A percentile compares a stretch with the other conserved stretches of the same genome.
Evolutionary conservation across 345 rosid species (phyloP).

Genomic region (Mercurialis annua): DNA sequence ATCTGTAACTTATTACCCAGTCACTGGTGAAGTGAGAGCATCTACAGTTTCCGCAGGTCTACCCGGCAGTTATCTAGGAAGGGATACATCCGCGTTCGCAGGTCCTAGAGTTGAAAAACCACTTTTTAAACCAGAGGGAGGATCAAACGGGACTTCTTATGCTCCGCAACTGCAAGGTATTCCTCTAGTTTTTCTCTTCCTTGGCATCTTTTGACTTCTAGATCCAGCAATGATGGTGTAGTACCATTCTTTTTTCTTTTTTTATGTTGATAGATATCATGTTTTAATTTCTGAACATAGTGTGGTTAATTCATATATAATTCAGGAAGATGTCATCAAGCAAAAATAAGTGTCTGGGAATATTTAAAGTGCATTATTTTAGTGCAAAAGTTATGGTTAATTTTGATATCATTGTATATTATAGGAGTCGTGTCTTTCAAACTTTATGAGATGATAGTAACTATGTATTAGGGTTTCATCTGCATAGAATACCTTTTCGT

Average conservation of each 20-base stretch:
- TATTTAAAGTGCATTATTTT: not conserved
- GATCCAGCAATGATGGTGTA: not conserved
- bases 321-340: not conserved
- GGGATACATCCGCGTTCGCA: constrained; percentile 41
- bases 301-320: not conserved
- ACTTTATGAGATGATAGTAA: not conserved
- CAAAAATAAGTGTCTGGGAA: not conserved
- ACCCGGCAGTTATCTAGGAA: constrained; percentile 38
- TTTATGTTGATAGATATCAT: not conserved
- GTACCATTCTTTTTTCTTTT: not conserved
- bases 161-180: constrained; percentile 46
- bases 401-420: not conserved
- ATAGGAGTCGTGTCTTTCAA: not conserved
- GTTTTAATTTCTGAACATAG: not conserved
- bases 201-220: not conserved
- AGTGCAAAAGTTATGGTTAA: not conserved
- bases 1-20: constrained; percentile 38
- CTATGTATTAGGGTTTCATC: not conserved
- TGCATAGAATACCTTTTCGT: not conserved
- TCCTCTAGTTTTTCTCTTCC: constrained; percentile 8
- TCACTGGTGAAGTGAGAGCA: constrained; percentile 39
- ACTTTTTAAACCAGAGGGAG: constrained; percentile 46
- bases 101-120: constrained; percentile 48
- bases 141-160: constrained; percentile 40
- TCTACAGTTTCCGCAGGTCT: constrained; percentile 36